phyloP scores from a whole-genome alignment of 2,329 filamentous ascomycete species.

The Stachybotrys elegans region DNA sequence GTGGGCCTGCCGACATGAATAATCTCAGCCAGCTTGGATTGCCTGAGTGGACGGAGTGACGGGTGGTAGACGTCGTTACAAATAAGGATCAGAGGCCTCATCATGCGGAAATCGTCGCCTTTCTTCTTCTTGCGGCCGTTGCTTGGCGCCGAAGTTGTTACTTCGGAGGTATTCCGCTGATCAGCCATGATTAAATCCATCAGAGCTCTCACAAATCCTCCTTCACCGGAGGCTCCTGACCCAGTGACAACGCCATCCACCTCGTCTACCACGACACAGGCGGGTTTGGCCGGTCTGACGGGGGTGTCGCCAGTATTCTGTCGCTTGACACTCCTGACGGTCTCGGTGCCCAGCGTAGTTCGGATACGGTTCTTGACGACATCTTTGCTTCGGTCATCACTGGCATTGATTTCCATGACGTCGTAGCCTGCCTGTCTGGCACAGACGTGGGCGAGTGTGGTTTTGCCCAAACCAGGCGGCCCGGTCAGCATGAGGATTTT shows the following conservation, averaged over 20 bases:
- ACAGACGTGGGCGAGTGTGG: constrained; percentile 92
- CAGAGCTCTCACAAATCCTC: constrained; percentile 90
- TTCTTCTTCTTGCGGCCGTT: constrained; percentile 57
- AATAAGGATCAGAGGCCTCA: constrained; percentile 86
- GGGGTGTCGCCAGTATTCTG: constrained; percentile 48
- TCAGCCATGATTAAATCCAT: constrained; percentile 86
- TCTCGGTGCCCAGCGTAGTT: constrained; percentile 90
- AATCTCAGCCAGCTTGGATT: constrained; percentile 79
- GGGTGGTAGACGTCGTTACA: constrained; percentile 98
- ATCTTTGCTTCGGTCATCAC: constrained; percentile 83
- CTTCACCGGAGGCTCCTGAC: constrained; percentile 72
- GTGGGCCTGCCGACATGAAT: constrained; percentile 88
- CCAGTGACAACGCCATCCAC: constrained; percentile 91
- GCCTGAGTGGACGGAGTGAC: constrained; percentile 78
- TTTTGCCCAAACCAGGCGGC: constrained; percentile 91
- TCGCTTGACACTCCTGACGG: constrained; percentile 71
- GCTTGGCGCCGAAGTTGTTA: constrained; percentile 14
- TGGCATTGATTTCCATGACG: constrained; percentile 95
- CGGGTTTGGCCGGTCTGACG: constrained; percentile 72
- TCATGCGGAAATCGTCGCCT: constrained; percentile 78
- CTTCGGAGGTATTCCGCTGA: constrained; percentile 61
- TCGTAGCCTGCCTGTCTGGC: constrained; percentile 94
- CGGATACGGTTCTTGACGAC: constrained; percentile 89
- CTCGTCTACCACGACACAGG: constrained; percentile 94
- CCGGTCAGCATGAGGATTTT: constrained; percentile 90